Evolutionary conservation across 1,284 basidiomycete species (phyloP).

Genomic region (Papiliotrema terrestris): DNA sequence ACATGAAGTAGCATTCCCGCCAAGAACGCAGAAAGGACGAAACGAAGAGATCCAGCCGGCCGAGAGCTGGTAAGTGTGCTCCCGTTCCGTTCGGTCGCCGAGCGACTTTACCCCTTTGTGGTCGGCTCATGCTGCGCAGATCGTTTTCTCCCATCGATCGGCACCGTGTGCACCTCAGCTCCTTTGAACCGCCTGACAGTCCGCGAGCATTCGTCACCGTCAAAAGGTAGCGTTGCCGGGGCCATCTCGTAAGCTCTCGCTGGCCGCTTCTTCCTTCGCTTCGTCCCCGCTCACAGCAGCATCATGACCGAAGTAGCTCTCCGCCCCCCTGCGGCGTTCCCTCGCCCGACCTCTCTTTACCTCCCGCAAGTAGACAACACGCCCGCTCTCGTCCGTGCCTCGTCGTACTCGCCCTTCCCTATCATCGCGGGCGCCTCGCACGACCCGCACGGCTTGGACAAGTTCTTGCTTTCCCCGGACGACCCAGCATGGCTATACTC

Average conservation of each 20-base stretch:
- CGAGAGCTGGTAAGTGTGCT: too few relatives aligned
- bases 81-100: too few relatives aligned
- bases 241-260: too few relatives aligned
- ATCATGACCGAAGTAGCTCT: conserved; percentile 16
- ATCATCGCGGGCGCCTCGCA: conserved; percentile 23
- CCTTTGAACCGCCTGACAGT: too few relatives aligned
- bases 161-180: too few relatives aligned
- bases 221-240: too few relatives aligned
- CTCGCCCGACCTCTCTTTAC: conserved; percentile 25
- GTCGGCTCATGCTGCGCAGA: too few relatives aligned
- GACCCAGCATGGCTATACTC: conserved; percentile 35
- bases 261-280: not conserved
- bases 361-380: conserved; percentile 13
- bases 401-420: conserved; percentile 44
- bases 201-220: too few relatives aligned
- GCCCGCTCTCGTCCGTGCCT: conserved; percentile 16
- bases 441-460: conserved; percentile 41
- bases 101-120: too few relatives aligned
- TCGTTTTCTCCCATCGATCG: too few relatives aligned
- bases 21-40: too few relatives aligned
- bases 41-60: too few relatives aligned
- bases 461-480: conserved; percentile 37
- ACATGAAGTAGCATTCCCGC: not conserved
- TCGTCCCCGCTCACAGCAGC: conserved; percentile 1
- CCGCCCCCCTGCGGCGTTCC: conserved; percentile 12